These are phyloP conservation scores for Naganishia friedmannii DNA, from an alignment of 768 basidiomycete species.

Conservation along the genomic window DNA sequence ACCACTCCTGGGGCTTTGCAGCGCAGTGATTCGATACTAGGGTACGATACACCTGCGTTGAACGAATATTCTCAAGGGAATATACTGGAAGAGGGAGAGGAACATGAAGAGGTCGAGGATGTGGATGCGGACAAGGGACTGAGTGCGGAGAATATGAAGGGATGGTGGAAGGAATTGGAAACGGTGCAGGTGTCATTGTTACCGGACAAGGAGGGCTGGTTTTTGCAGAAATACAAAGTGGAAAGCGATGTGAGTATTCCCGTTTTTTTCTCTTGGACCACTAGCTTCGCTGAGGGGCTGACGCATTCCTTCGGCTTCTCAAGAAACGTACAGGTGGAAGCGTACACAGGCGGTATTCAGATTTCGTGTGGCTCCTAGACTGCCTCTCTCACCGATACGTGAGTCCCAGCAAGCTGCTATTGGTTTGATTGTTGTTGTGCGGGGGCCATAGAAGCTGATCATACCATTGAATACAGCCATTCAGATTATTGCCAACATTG, in stretches of 20 bases:
- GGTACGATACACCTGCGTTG: constrained; percentile 11
- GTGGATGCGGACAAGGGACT: constrained; percentile 32
- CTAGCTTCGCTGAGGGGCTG: background rate
- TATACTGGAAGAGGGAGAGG: constrained; percentile 54
- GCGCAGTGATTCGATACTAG: constrained; percentile 8
- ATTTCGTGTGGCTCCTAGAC: constrained; percentile 88
- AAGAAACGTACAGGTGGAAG: constrained; percentile 61
- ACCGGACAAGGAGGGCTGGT: constrained; percentile 85
- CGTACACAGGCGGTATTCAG: constrained; percentile 83
- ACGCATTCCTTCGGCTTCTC: constrained; percentile 8
- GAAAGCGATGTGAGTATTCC: constrained; percentile 65
- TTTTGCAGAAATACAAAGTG: constrained; percentile 82
- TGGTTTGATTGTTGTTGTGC: background rate
- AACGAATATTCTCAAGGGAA: constrained; percentile 7
- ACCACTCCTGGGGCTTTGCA: background rate
- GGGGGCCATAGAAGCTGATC: background rate
- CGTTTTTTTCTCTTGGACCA: constrained; percentile 23
- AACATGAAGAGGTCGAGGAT: constrained; percentile 40
- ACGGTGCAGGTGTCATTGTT: constrained; percentile 64
- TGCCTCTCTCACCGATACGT: constrained; percentile 73
- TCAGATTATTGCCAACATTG: constrained; percentile 77
- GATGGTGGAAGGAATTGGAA: constrained; percentile 87
- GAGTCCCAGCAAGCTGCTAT: constrained; percentile 1
- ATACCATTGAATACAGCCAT: constrained; percentile 57
- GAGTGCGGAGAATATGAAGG: constrained; percentile 56